These are phyloP conservation scores for Magnaporthiopsis poae DNA, from an alignment of 2,329 filamentous ascomycete species.

Conservation along the genomic window DNA sequence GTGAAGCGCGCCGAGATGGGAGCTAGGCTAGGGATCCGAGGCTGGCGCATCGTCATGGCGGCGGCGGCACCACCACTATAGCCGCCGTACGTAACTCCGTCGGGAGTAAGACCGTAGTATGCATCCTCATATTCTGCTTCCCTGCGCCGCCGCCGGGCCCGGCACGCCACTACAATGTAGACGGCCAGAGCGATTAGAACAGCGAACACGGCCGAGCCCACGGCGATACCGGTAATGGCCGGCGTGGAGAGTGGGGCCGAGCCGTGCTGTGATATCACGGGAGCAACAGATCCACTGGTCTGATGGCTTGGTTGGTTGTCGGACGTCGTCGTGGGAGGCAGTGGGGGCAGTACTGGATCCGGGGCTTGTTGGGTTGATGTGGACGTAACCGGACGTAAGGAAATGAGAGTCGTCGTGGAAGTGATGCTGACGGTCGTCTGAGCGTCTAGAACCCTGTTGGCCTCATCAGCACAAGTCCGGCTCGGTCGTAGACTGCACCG, in stretches of 20 bases:
- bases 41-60: background rate
- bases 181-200: slow-evolving; percentile 7
- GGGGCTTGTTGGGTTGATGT: slow-evolving; percentile 13
- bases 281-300: background rate
- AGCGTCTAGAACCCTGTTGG: slow-evolving; percentile 12
- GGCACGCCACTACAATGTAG: slow-evolving; percentile 8
- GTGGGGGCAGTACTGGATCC: background rate
- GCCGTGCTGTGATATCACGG: background rate
- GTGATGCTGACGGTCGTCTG: slow-evolving; percentile 14
- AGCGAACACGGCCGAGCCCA: slow-evolving; percentile 11
- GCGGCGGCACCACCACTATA: background rate
- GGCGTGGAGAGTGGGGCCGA: slow-evolving; percentile 8
- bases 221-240: slow-evolving; percentile 16
- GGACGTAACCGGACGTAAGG: slow-evolving; percentile 11
- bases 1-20: background rate
- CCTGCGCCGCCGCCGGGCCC: background rate
- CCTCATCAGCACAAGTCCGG: background rate
- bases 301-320: background rate
- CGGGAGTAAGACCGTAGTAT: slow-evolving; percentile 28
- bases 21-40: slow-evolving; percentile 3
- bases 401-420: slow-evolving; percentile 13
- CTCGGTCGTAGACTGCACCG: background rate
- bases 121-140: slow-evolving; percentile 20
- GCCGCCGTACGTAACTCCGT: slow-evolving; percentile 18
- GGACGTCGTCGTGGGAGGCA: background rate